These are phyloP conservation scores for Cicer cuneatum DNA, from an alignment of 306 rosid species.

Conservation along the genomic window DNA sequence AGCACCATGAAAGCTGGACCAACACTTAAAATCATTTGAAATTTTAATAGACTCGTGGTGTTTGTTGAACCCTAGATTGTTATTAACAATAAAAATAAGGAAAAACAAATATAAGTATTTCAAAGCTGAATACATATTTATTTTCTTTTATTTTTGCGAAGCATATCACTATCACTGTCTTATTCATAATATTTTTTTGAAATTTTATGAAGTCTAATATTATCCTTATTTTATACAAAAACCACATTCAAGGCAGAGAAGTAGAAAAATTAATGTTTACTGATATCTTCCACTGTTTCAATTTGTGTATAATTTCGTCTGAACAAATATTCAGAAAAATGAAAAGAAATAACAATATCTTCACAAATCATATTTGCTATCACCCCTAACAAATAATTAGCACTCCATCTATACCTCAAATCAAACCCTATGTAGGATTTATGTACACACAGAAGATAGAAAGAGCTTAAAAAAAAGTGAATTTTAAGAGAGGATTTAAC, in stretches of 20 bases:
- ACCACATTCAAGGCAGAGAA: conserved; percentile 37
- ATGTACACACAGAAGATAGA: conserved; percentile 56
- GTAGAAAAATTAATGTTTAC: conserved; percentile 27
- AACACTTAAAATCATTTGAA: too few species aligned
- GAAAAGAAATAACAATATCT: conserved; percentile 32
- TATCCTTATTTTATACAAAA: conserved; percentile 1
- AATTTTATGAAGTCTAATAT: too few species aligned
- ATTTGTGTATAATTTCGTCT: conserved; percentile 54
- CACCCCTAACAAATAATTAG: conserved; percentile 49
- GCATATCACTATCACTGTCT: too few species aligned
- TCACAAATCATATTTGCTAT: conserved; percentile 38
- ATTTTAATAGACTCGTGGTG: too few species aligned
- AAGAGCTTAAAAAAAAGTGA: conserved; percentile 28
- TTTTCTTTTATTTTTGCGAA: too few species aligned
- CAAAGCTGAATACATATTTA: too few species aligned
- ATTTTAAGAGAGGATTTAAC: conserved; percentile 13
- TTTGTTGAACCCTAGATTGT: too few species aligned
- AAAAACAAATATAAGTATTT: too few species aligned
- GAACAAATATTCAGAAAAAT: conserved; percentile 50
- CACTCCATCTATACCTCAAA: conserved; percentile 61
- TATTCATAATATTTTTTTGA: too few species aligned
- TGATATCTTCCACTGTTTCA: conserved; percentile 41
- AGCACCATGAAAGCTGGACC: too few species aligned
- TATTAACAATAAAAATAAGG: too few species aligned
- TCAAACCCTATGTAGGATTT: conserved; percentile 59